Base-by-base conservation (phyloP, 257 asterid species). In the Solanum megistacrolobum region DNA sequence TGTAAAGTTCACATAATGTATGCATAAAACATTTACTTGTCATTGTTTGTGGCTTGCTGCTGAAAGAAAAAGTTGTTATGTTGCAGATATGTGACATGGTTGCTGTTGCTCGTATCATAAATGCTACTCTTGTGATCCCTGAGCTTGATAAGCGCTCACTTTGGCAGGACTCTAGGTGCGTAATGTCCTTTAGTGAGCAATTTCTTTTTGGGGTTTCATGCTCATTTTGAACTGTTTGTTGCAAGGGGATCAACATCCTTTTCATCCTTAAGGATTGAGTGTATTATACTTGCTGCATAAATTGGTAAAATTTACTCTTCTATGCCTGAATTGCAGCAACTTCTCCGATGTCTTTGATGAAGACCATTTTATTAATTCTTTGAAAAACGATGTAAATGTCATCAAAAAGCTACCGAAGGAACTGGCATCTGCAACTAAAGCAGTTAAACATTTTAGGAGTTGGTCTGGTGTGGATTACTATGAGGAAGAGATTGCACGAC, bases 21-120 rank as follows among this genome's bases (percentile, higher is more conserved):
- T 76, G 39, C 88, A 31, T 79, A 46, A 83, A 38, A 71, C 84
- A 88, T 87, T 87, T 43, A 48, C 32, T 29, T 65, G 66, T 86
- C 84, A 73, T 62, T 48, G 38, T 34, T 86, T 86, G 52, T 73
- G 86, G 84, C 83, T 89, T 81, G 29, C 1, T 81, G 85, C 68
- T 81, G 85, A 81, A 46, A 48, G 85, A n/a, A 29, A 55, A 46
- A 29, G 27, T 81, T 46, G 68, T 82, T 82, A 10, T 35, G 0
- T 48, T 90, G 93, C 94, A 96, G 99, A 96, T 96, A 90, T 95
- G 99, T 86, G 99, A 96, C 91, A 96, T 96, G 99, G 99, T 96
- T 91, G 99, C 98, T 88, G 96, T 96, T 90, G 98, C 99, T 84
- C 98, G 95, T 58, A 92, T 96, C 78, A 92, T 96, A 89, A 95